Percentiles rank a stretch among this genome's conserved stretches.
Evolutionary conservation across 345 rosid genomes (phyloP).

Genomic region (Sisymbrium altissimum): DNA sequence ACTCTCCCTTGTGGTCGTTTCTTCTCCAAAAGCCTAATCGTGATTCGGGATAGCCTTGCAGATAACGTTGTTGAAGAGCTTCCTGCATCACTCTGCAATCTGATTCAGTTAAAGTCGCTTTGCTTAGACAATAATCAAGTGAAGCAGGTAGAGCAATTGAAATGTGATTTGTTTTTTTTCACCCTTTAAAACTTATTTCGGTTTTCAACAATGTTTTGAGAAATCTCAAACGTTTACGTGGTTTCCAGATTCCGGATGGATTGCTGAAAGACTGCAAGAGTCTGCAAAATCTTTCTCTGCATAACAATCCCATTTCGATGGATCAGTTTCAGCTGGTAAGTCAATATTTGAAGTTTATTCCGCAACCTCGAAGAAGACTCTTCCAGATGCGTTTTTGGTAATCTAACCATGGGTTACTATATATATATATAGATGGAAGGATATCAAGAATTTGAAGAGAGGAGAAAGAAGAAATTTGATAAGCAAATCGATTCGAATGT

Average conservation of each 20-base stretch:
- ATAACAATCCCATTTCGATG: conserved; percentile 84
- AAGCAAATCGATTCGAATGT: conserved; percentile 95
- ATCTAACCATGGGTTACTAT: not conserved
- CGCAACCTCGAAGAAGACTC: not conserved
- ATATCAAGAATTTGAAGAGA: conserved; percentile 77
- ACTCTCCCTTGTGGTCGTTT: not conserved
- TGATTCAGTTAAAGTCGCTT: conserved; percentile 71
- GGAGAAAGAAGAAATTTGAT: conserved; percentile 93
- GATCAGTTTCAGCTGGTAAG: conserved; percentile 91
- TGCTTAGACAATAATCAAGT: conserved; percentile 68
- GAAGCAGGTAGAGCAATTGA: conserved; percentile 51
- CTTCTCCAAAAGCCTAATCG: conserved; percentile 18
- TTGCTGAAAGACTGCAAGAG: conserved; percentile 82
- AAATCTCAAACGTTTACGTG: not conserved
- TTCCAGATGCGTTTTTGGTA: not conserved
- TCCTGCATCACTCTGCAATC: conserved; percentile 78
- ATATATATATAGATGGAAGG: conserved; percentile 69
- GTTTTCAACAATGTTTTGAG: too few species aligned
- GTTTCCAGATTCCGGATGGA: conserved; percentile 61
- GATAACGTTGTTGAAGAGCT: conserved; percentile 78
- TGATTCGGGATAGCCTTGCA: conserved; percentile 44
- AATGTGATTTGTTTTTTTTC: not conserved
- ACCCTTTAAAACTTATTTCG: not conserved
- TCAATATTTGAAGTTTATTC: not conserved
- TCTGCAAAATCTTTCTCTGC: conserved; percentile 84